phyloP scores from a whole-genome alignment of 352 stramenopile genomes.

The Albugo candida region DNA sequence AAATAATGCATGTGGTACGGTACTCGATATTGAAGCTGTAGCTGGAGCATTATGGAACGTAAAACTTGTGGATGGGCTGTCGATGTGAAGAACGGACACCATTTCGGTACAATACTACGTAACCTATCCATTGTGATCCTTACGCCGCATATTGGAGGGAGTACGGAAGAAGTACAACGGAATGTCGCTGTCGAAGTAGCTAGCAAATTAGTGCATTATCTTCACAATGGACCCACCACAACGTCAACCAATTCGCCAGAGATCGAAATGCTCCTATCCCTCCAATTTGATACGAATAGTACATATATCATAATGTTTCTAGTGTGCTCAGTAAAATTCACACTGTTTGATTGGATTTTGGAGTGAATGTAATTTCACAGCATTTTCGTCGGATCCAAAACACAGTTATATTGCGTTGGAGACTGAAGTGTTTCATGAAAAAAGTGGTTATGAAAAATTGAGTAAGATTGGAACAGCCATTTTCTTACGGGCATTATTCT shows the following conservation, averaged over 20 bases:
- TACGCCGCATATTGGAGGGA: slow-evolving; percentile 91
- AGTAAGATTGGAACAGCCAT: slow-evolving; percentile 75
- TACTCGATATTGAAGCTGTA: slow-evolving; percentile 89
- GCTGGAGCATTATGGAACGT: slow-evolving; percentile 73
- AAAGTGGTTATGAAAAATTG: slow-evolving; percentile 56
- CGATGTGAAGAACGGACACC: slow-evolving; percentile 75
- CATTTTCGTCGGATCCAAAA: slow-evolving; percentile 60
- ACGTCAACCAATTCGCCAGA: slow-evolving; percentile 62
- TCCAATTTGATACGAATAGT: too few species aligned
- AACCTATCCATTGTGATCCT: slow-evolving; percentile 86
- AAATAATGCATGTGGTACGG: too few species aligned
- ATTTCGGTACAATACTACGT: slow-evolving; percentile 71
- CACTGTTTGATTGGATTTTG: slow-evolving; percentile 59
- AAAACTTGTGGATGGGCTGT: slow-evolving; percentile 71
- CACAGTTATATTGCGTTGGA: slow-evolving; percentile 75
- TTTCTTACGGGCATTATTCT: slow-evolving; percentile 57
- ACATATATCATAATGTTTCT: too few species aligned
- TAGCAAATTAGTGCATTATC: slow-evolving; percentile 58
- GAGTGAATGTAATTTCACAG: slow-evolving; percentile 72
- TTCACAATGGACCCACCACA: slow-evolving; percentile 61
- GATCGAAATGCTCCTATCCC: too few species aligned
- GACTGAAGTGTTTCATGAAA: slow-evolving; percentile 62
- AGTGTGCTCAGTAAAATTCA: too few species aligned
- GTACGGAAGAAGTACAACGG: slow-evolving; percentile 89
- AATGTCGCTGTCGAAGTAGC: slow-evolving; percentile 73